These are phyloP conservation scores for Apiospora phragmitis DNA, from an alignment of 2,329 filamentous ascomycete genomes.

Conservation along the genomic window DNA sequence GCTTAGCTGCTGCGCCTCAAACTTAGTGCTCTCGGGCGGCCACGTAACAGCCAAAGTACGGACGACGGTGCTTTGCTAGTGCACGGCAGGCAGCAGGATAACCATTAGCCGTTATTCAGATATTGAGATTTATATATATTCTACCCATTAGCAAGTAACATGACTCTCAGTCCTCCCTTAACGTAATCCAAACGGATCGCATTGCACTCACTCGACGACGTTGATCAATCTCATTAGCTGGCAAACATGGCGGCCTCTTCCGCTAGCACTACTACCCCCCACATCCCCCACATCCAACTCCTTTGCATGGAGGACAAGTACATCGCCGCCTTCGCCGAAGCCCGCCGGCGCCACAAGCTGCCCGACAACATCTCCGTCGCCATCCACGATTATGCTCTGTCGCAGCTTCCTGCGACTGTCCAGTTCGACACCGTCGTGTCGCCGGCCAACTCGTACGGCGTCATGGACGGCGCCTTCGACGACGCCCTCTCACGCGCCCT, in stretches of 20 bases:
- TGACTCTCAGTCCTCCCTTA: too few relatives aligned
- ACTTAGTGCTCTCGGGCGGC: neutral
- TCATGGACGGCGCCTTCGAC: slow-evolving; percentile 56
- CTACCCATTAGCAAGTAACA: neutral
- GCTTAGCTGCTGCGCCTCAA: neutral
- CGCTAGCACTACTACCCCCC: neutral
- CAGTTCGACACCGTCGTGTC: slow-evolving; percentile 52
- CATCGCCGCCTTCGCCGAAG: slow-evolving; percentile 8
- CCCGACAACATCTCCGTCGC: slow-evolving; percentile 24
- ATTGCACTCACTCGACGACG: neutral
- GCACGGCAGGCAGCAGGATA: neutral
- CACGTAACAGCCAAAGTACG: neutral
- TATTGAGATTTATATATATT: neutral
- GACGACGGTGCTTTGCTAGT: neutral
- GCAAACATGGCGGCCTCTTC: neutral
- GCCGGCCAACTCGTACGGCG: slow-evolving; percentile 55
- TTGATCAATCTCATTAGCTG: neutral
- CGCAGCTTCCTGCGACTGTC: slow-evolving; percentile 33
- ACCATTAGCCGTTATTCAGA: neutral
- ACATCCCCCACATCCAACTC: slow-evolving; percentile 10
- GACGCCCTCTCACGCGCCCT: slow-evolving; percentile 52
- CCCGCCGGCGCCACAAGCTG: slow-evolving; percentile 5
- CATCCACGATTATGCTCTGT: slow-evolving; percentile 40
- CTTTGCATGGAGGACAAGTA: slow-evolving; percentile 7
- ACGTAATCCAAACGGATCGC: neutral